These are phyloP conservation scores for Wallacemonas sp. DNA, from an alignment of 208 protist genomes.

Conservation along the genomic window DNA sequence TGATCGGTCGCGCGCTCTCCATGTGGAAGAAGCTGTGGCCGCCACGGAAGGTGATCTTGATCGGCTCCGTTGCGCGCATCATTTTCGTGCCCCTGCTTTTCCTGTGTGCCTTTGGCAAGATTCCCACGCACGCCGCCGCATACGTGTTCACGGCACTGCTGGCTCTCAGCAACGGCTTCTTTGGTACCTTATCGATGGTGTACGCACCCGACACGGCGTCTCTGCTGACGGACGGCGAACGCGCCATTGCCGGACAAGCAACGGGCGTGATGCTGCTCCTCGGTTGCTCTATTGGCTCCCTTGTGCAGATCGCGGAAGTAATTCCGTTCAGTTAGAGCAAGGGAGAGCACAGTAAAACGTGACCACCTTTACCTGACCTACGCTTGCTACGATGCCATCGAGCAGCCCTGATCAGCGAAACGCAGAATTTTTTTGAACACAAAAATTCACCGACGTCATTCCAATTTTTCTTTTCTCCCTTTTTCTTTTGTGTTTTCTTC, in stretches of 20 bases:
- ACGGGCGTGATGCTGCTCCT: conserved; percentile 59
- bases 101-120: conserved; percentile 60
- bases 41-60: conserved; percentile 35
- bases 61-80: conserved; percentile 44
- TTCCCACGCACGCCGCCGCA: conserved; percentile 45
- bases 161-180: conserved; percentile 79
- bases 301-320: conserved; percentile 62
- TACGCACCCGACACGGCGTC: conserved; percentile 54
- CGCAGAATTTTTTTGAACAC: neutral
- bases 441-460: neutral
- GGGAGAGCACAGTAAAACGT: too few relatives aligned
- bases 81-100: conserved; percentile 76
- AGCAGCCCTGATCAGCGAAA: neutral
- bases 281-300: conserved; percentile 62
- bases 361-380: neutral
- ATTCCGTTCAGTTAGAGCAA: conserved; percentile 38
- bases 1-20: conserved; percentile 46
- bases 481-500: conserved; percentile 5
- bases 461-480: conserved; percentile 18
- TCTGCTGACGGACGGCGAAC: conserved; percentile 53
- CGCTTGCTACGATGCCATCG: neutral
- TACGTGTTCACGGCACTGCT: conserved; percentile 60
- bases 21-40: conserved; percentile 56
- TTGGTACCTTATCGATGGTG: conserved; percentile 75
- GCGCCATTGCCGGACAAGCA: conserved; percentile 65